phyloP scores from a whole-genome alignment of 225 moss, liverwort and hornwort species.

The Climacium dendroides region DNA sequence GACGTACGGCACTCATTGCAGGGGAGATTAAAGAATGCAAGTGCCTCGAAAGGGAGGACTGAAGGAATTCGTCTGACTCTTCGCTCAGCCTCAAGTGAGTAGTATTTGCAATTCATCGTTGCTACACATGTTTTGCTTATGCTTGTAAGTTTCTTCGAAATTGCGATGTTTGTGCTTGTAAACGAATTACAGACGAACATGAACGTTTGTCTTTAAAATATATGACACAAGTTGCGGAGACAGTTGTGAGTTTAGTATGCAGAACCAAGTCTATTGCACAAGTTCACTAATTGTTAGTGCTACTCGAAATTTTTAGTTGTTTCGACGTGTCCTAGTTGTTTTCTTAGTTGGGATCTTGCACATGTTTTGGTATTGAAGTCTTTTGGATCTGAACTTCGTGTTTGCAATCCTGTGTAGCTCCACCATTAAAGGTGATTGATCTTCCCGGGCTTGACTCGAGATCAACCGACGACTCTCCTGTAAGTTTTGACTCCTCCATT shows the following conservation, averaged over 20 bases:
- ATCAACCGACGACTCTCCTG: constrained; percentile 76
- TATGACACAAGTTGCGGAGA: background rate
- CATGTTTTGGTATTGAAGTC: background rate
- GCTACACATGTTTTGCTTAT: background rate
- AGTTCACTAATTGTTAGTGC: background rate
- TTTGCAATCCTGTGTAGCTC: constrained; percentile 31
- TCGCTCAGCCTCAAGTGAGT: constrained; percentile 77
- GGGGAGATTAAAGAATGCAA: constrained; percentile 85
- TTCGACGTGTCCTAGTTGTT: background rate
- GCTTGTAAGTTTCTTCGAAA: background rate
- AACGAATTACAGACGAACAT: background rate
- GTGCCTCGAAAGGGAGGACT: constrained; percentile 37
- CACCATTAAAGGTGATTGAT: constrained; percentile 88
- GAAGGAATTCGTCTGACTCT: constrained; percentile 83
- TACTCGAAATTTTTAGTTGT: background rate
- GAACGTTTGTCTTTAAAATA: background rate
- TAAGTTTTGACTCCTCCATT: constrained; percentile 15
- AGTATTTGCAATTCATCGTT: background rate
- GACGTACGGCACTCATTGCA: constrained; percentile 92
- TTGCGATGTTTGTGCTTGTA: background rate
- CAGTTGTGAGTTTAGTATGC: background rate
- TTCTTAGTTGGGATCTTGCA: background rate
- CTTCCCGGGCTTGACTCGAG: constrained; percentile 83
- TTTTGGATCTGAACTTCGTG: background rate
- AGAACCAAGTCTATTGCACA: background rate